Evolutionary conservation across 257 asterid genomes (phyloP).

Genomic region (Avicennia marina): DNA sequence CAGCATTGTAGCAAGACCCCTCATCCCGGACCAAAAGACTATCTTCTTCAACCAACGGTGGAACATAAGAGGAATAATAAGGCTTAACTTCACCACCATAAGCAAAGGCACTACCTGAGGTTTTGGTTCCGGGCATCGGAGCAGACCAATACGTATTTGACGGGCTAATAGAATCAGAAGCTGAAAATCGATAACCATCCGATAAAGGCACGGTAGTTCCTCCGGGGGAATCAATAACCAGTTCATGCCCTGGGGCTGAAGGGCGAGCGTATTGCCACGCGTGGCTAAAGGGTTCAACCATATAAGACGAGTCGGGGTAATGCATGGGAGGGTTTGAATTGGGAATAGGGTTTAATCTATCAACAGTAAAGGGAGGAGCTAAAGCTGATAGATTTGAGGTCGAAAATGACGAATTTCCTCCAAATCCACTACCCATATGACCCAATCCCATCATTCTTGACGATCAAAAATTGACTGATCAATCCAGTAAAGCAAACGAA

Average conservation of each 20-base stretch:
- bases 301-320: slow-evolving; percentile 34
- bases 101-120: slow-evolving; percentile 19
- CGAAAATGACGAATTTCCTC: slow-evolving; percentile 51
- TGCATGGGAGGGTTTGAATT: slow-evolving; percentile 39
- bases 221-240: slow-evolving; percentile 37
- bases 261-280: slow-evolving; percentile 52
- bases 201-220: slow-evolving; percentile 28
- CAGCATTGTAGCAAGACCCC: slow-evolving; percentile 31
- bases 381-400: slow-evolving; percentile 77
- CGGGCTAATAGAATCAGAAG: slow-evolving; percentile 28
- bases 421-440: slow-evolving; percentile 43
- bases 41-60: slow-evolving; percentile 37
- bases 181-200: slow-evolving; percentile 36
- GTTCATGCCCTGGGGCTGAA: slow-evolving; percentile 40
- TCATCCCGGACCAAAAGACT: slow-evolving; percentile 27
- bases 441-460: slow-evolving; percentile 66
- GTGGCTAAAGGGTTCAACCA: slow-evolving; percentile 33
- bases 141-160: slow-evolving; percentile 41
- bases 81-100: slow-evolving; percentile 47
- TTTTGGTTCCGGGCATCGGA: slow-evolving; percentile 20
- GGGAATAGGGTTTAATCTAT: slow-evolving; percentile 53
- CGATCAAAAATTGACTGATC: background rate
- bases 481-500: no score
- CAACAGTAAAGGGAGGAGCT: slow-evolving; percentile 97
- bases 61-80: slow-evolving; percentile 40